Percentiles rank a stretch among this genome's conserved stretches.
These are phyloP conservation scores for Kockovaella imperatae DNA, from an alignment of 768 basidiomycete genomes.

Conservation along the genomic window DNA sequence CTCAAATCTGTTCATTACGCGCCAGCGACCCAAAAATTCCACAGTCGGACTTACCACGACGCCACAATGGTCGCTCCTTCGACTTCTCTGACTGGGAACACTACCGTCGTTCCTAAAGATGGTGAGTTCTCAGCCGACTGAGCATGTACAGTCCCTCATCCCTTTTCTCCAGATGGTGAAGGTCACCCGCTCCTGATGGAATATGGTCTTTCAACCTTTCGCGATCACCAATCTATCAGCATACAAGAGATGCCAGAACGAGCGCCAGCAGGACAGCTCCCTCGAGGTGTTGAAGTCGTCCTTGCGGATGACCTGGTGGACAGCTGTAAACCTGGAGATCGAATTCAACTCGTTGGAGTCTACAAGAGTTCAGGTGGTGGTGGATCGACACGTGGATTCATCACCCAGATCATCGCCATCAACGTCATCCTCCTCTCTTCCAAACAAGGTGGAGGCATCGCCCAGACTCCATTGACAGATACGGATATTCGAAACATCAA, in stretches of 20 bases:
- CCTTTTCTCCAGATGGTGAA: no score
- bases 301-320: constrained; percentile 95
- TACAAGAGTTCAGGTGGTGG: constrained; percentile 93
- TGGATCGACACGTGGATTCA: constrained; percentile 75
- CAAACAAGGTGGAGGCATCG: constrained; percentile 89
- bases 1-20: constrained; percentile 93
- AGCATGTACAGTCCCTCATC: no score
- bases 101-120: constrained; percentile 67
- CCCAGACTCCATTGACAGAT: constrained; percentile 83
- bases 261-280: constrained; percentile 92
- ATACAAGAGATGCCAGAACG: constrained; percentile 99
- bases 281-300: constrained; percentile 90
- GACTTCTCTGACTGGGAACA: constrained; percentile 57
- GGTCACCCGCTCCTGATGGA: constrained; percentile 81
- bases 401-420: constrained; percentile 87
- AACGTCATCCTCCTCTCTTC: constrained; percentile 90
- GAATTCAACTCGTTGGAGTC: constrained; percentile 90
- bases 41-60: constrained; percentile 85
- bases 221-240: constrained; percentile 93
- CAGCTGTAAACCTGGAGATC: constrained; percentile 93
- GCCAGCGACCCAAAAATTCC: constrained; percentile 73
- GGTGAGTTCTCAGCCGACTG: no score
- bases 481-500: constrained; percentile 93
- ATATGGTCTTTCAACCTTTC: constrained; percentile 81
- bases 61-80: constrained; percentile 66